These are phyloP conservation scores for Neonectria coccinea DNA, from an alignment of 2,329 filamentous ascomycete species.

Conservation along the genomic window DNA sequence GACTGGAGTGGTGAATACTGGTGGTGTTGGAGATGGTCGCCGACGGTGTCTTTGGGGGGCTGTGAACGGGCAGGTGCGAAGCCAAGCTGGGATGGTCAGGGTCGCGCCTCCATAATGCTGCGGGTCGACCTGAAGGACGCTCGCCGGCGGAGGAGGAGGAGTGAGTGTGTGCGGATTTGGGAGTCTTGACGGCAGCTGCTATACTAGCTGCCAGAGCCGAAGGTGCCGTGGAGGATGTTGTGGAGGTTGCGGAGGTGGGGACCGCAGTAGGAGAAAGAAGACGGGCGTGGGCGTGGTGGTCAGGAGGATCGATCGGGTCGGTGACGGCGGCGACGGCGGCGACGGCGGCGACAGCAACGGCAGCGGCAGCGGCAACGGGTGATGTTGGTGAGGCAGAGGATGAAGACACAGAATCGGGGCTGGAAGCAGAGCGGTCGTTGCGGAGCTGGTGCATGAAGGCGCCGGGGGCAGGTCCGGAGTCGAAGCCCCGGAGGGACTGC, in stretches of 20 bases:
- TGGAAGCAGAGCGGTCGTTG: constrained; percentile 35
- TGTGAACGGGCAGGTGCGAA: constrained; percentile 33
- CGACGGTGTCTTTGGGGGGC: constrained; percentile 23
- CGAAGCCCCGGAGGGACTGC: constrained; percentile 45
- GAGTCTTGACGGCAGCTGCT: constrained; percentile 24
- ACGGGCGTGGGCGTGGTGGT: constrained; percentile 18
- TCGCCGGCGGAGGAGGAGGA: constrained; percentile 33
- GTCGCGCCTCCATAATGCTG: constrained; percentile 40
- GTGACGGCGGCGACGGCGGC: background rate
- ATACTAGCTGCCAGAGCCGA: background rate
- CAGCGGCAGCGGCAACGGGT: constrained; percentile 14
- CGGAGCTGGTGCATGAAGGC: constrained; percentile 49
- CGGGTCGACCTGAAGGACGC: constrained; percentile 26
- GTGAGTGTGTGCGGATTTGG: constrained; percentile 5
- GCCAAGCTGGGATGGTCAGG: constrained; percentile 37
- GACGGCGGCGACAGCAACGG: background rate
- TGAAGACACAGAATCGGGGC: constrained; percentile 39
- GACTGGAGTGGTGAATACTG: constrained; percentile 39
- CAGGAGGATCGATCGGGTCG: constrained; percentile 35
- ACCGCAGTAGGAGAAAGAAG: constrained; percentile 28
- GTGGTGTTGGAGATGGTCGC: constrained; percentile 29
- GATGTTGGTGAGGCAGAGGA: constrained; percentile 29
- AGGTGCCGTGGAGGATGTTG: constrained; percentile 8
- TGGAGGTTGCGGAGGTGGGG: constrained; percentile 15
- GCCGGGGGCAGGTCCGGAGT: constrained; percentile 44